phyloP scores from a whole-genome alignment of 2,329 filamentous ascomycete species.

The Sporothrix protearum region DNA sequence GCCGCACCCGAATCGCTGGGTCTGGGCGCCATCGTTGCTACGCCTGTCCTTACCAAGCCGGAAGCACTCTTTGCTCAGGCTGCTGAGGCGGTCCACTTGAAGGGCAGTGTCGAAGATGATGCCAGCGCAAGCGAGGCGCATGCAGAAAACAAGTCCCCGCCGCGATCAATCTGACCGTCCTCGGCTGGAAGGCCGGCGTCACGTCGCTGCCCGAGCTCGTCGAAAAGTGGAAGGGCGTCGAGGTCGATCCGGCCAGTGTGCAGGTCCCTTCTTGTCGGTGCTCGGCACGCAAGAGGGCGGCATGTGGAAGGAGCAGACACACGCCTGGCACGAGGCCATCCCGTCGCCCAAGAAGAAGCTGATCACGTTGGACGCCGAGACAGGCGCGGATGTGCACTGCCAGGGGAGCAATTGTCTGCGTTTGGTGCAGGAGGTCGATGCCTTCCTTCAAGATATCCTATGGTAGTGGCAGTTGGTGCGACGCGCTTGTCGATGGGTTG shows the following conservation, averaged over 20 bases:
- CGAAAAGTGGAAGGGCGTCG: neutral
- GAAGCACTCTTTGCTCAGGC: neutral
- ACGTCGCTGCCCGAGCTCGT: neutral
- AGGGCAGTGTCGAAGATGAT: neutral
- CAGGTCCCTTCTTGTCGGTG: neutral
- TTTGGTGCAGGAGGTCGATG: neutral
- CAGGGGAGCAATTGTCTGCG: neutral
- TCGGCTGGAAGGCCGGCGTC: neutral
- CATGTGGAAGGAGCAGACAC: neutral
- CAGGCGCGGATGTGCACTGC: constrained; percentile 1
- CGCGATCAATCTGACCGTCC: neutral
- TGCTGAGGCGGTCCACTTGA: neutral
- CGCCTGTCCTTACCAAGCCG: neutral
- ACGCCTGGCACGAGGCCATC: neutral
- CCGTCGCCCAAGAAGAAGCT: constrained; percentile 1
- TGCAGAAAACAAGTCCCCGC: neutral
- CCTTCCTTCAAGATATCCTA: neutral
- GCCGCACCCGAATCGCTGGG: neutral
- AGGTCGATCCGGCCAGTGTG: neutral
- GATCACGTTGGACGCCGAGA: neutral
- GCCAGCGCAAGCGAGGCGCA: neutral
- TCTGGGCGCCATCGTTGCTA: neutral
- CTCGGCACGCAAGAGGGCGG: constrained; percentile 1
- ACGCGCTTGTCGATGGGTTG: neutral
- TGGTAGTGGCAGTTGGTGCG: neutral